These are phyloP conservation scores for Peronosclerospora sorghi DNA, from an alignment of 352 stramenopile species.

Conservation along the genomic window DNA sequence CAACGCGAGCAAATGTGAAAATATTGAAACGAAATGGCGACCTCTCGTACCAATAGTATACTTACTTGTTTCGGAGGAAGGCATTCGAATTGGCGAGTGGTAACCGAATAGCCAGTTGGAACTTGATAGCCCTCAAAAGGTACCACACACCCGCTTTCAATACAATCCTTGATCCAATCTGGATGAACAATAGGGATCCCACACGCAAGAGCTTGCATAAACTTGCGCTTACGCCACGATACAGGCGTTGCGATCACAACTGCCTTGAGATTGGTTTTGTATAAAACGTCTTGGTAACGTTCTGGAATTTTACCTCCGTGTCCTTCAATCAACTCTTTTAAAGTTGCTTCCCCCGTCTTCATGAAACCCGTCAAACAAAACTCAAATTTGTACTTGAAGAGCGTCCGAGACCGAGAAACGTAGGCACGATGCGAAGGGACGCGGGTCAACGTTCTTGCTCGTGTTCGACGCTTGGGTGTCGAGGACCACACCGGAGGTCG, in stretches of 20 bases:
- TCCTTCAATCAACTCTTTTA: slow-evolving; percentile 52
- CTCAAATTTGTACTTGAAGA: slow-evolving; percentile 68
- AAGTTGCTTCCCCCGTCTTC: slow-evolving; percentile 30
- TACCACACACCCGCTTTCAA: slow-evolving; percentile 30
- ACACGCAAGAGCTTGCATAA: slow-evolving; percentile 67
- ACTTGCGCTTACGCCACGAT: slow-evolving; percentile 73
- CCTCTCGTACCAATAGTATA: too few relatives aligned
- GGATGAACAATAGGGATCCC: slow-evolving; percentile 75
- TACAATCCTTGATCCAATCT: slow-evolving; percentile 66
- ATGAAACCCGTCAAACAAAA: slow-evolving; percentile 71
- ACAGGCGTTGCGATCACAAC: slow-evolving; percentile 67
- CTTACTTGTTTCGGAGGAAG: slow-evolving; percentile 22
- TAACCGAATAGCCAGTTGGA: slow-evolving; percentile 52
- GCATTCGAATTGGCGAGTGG: slow-evolving; percentile 57
- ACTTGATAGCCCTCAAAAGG: slow-evolving; percentile 64
- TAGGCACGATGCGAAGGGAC: slow-evolving; percentile 40
- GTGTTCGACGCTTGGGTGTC: slow-evolving; percentile 38
- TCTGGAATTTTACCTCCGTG: slow-evolving; percentile 51
- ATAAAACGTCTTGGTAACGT: slow-evolving; percentile 35
- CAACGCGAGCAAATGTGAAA: neutral
- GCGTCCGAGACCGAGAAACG: slow-evolving; percentile 32
- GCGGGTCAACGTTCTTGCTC: slow-evolving; percentile 33
- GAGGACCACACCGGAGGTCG: slow-evolving; percentile 21
- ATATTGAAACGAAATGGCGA: neutral
- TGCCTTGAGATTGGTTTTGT: slow-evolving; percentile 35